Evolutionary conservation across 805 yeast genomes (phyloP).

Genomic region (Candida nonsorbophila): DNA sequence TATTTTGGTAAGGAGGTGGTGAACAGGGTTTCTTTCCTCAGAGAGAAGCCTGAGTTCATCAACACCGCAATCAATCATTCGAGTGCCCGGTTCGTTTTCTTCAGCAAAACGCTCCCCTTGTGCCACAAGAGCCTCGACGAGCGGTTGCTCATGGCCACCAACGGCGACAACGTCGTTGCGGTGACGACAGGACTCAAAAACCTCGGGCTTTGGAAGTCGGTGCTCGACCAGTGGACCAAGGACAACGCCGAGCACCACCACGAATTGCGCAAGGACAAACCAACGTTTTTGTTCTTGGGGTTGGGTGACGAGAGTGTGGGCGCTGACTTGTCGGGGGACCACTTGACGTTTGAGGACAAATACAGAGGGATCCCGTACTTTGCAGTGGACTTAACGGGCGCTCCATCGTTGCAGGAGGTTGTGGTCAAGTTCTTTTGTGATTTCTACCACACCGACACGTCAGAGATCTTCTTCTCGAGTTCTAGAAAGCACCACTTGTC

Average conservation of each 20-base stretch:
- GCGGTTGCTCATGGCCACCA: conserved; percentile 30
- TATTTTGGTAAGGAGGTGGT: conserved; percentile 49
- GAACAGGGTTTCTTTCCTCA: conserved; percentile 59
- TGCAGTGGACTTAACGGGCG: conserved; percentile 52
- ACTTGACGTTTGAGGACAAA: conserved; percentile 38
- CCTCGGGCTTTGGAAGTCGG: conserved; percentile 11
- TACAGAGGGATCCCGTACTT: conserved; percentile 61
- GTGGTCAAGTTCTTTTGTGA: conserved; percentile 21
- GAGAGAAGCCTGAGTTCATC: conserved; percentile 52
- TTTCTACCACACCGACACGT: conserved; percentile 7
- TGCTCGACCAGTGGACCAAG: conserved; percentile 18
- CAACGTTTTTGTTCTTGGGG: conserved; percentile 41
- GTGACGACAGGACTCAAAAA: conserved; percentile 16
- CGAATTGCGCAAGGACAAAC: conserved; percentile 35
- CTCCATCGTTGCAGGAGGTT: conserved; percentile 36
- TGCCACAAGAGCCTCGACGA: conserved; percentile 21
- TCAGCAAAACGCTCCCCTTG: conserved; percentile 24
- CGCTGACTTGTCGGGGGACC: conserved; percentile 21
- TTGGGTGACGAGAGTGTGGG: conserved; percentile 43
- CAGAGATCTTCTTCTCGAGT: conserved; percentile 21
- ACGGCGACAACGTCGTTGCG: conserved; percentile 26
- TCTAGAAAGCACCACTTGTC: conserved; percentile 33
- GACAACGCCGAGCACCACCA: conserved; percentile 31
- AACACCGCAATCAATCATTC: conserved; percentile 38
- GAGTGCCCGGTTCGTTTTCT: conserved; percentile 47